phyloP scores from a whole-genome alignment of 2,329 filamentous ascomycete species.

The Leptodontidium sp. region DNA sequence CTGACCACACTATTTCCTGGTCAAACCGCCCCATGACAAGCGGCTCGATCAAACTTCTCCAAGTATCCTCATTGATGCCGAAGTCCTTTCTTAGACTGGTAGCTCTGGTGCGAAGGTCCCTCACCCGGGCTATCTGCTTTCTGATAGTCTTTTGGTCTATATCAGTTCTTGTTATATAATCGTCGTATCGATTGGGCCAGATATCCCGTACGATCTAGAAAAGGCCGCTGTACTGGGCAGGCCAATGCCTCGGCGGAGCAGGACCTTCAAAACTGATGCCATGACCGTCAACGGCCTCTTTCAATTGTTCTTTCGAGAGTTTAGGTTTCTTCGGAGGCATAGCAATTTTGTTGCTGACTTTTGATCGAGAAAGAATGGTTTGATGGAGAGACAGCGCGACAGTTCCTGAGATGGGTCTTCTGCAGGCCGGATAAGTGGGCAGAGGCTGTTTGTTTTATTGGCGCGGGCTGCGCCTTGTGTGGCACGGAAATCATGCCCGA shows the following conservation, averaged over 20 bases:
- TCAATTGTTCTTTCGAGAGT: not conserved
- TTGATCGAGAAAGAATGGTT: not conserved
- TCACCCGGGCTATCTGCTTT: not conserved
- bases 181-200: not conserved
- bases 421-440: not conserved
- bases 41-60: not conserved
- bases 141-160: slow-evolving; percentile 1
- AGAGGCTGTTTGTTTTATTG: not conserved
- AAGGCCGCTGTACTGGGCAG: not conserved
- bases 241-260: not conserved
- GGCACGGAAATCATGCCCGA: not conserved
- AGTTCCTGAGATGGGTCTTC: not conserved
- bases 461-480: not conserved
- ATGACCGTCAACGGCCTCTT: not conserved
- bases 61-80: not conserved
- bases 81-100: not conserved
- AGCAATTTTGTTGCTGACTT: not conserved
- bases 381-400: not conserved
- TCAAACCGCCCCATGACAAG: not conserved
- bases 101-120: not conserved
- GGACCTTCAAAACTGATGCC: not conserved
- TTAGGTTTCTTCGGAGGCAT: not conserved
- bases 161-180: not conserved
- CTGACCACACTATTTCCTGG: not conserved
- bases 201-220: not conserved